Conservation (phyloP, 768 basidiomycete species). For the Hygrocybe coccinea region DNA sequence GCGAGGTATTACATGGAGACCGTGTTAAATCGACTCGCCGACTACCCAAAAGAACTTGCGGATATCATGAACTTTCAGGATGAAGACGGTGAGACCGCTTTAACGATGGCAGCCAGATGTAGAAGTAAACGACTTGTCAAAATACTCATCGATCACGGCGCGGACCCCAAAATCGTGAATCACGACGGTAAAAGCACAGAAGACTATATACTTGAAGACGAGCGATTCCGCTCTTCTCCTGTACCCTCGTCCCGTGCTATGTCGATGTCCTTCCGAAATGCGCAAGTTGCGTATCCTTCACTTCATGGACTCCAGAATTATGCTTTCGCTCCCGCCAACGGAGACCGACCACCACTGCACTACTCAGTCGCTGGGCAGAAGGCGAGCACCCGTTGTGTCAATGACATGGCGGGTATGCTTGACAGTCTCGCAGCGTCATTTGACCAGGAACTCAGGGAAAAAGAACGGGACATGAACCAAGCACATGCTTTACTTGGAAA, state of each 20-base stretch:
- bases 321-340: constrained; percentile 46
- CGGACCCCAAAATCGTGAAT: constrained; percentile 91
- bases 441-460: constrained; percentile 86
- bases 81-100: constrained; percentile 95
- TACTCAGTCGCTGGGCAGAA: constrained; percentile 81
- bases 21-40: constrained; percentile 76
- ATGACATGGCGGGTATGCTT: constrained; percentile 81
- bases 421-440: constrained; percentile 85
- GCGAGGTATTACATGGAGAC: constrained; percentile 99
- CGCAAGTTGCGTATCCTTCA: constrained; percentile 56
- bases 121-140: constrained; percentile 94
- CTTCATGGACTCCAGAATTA: constrained; percentile 37
- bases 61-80: constrained; percentile 99
- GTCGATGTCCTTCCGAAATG: constrained; percentile 69
- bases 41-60: constrained; percentile 92
- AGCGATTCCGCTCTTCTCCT: constrained; percentile 91
- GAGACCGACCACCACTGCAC: constrained; percentile 71
- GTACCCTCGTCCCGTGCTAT: constrained; percentile 62
- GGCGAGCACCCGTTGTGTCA: constrained; percentile 78
- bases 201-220: constrained; percentile 98
- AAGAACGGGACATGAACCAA: constrained; percentile 87
- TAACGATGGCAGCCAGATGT: constrained; percentile 95
- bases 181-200: constrained; percentile 95
- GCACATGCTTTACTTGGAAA: constrained; percentile 81
- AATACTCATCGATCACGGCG: constrained; percentile 91